phyloP scores from a whole-genome alignment of 2,329 filamentous ascomycete genomes.

The Fusarium brevicatenulatum region DNA sequence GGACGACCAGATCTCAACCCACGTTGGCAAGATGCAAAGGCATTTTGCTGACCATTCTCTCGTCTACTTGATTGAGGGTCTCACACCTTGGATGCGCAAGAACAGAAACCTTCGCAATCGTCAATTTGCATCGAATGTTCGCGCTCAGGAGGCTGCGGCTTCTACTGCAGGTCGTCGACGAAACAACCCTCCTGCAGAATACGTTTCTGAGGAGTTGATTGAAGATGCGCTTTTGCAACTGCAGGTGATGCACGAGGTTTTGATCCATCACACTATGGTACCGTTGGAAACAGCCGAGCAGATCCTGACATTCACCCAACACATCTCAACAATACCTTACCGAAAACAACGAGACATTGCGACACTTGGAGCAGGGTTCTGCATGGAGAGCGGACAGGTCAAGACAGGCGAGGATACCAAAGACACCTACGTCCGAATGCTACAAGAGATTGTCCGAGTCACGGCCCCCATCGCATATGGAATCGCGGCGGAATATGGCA shows the following conservation, averaged over 20 bases:
- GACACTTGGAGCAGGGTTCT: conserved; percentile 71
- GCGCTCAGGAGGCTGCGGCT: conserved; percentile 51
- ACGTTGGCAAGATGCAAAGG: conserved; percentile 65
- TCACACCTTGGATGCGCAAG: conserved; percentile 73
- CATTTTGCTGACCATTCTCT: conserved; percentile 64
- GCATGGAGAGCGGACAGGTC: conserved; percentile 83
- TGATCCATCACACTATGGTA: conserved; percentile 75
- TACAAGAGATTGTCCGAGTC: conserved; percentile 78
- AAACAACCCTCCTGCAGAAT: conserved; percentile 55
- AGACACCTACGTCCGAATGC: conserved; percentile 79
- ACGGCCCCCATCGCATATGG: conserved; percentile 79
- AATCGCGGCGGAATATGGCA: conserved; percentile 69
- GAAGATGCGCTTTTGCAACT: conserved; percentile 77
- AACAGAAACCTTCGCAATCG: conserved; percentile 74
- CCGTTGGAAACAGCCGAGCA: conserved; percentile 75
- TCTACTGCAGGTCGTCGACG: conserved; percentile 48
- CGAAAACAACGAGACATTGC: conserved; percentile 62
- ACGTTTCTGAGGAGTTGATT: conserved; percentile 73
- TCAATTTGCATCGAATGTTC: conserved; percentile 73
- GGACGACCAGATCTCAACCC: conserved; percentile 63
- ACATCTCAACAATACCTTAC: conserved; percentile 81
- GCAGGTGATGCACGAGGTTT: conserved; percentile 72
- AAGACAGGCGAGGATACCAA: conserved; percentile 70
- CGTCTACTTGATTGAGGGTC: conserved; percentile 79
- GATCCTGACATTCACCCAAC: conserved; percentile 79